These are phyloP conservation scores for Wickerhamomyces sp. DNA, from an alignment of 1,139 yeast species.

Conservation along the genomic window DNA sequence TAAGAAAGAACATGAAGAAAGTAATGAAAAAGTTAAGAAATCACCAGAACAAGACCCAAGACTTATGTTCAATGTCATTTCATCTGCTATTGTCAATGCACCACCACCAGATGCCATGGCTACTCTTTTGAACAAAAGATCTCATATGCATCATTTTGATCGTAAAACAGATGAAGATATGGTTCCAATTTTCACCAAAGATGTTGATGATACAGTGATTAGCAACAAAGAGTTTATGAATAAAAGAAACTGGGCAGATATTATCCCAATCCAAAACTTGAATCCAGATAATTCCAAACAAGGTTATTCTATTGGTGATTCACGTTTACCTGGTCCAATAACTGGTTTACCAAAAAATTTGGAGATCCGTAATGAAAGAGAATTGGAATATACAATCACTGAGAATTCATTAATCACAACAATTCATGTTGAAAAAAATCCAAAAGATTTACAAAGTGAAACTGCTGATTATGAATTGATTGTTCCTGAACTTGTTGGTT, in stretches of 20 bases:
- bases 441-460: constrained; percentile 42
- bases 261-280: constrained; percentile 38
- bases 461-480: constrained; percentile 65
- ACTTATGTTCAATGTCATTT: constrained; percentile 74
- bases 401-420: constrained; percentile 61
- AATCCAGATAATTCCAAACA: constrained; percentile 16
- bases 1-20: constrained; percentile 32
- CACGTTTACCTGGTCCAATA: constrained; percentile 28
- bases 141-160: constrained; percentile 64
- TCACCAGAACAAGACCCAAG: constrained; percentile 67
- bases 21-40: constrained; percentile 36
- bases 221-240: constrained; percentile 61
- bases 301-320: constrained; percentile 25
- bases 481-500: constrained; percentile 51
- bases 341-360: constrained; percentile 7
- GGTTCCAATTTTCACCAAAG: constrained; percentile 61
- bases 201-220: constrained; percentile 55
- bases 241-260: constrained; percentile 71
- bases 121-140: constrained; percentile 55
- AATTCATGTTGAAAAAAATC: constrained; percentile 66
- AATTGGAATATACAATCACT: constrained; percentile 43
- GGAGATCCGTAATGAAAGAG: constrained; percentile 20
- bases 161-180: constrained; percentile 70
- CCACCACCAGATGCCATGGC: constrained; percentile 94
- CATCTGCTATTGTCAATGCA: constrained; percentile 86